Conservation (phyloP, 345 rosid species). For the Citrus unshiu region DNA sequence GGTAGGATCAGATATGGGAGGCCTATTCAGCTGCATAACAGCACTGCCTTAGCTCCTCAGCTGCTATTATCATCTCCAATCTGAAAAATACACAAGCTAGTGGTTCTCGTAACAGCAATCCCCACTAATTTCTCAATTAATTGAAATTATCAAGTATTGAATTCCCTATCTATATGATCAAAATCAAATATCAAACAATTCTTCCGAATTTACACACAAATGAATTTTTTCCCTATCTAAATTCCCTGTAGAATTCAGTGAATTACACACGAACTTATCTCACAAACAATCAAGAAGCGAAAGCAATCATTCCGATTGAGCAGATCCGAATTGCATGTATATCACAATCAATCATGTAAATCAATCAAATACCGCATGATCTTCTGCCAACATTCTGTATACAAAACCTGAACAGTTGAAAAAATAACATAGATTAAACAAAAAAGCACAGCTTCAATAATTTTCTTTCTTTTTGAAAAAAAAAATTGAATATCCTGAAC, state of each 20-base stretch:
- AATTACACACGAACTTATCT: neutral
- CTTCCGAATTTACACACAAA: conserved; percentile 7
- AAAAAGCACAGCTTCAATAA: neutral
- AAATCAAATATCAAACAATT: conserved; percentile 13
- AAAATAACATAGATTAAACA: neutral
- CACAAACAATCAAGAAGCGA: neutral
- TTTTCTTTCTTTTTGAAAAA: no score
- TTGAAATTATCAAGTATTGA: neutral
- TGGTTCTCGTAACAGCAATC: conserved; percentile 8
- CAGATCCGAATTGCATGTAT: conserved; percentile 17
- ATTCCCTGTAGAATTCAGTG: neutral
- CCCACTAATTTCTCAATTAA: neutral
- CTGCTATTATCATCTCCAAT: conserved; percentile 14
- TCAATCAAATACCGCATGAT: conserved; percentile 11
- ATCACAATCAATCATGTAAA: conserved; percentile 13
- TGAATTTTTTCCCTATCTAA: neutral
- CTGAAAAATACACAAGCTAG: neutral
- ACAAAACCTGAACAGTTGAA: conserved; percentile 14
- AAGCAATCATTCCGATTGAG: neutral
- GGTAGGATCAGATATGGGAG: conserved; percentile 8
- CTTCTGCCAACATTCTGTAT: conserved; percentile 9
- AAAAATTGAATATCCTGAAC: neutral
- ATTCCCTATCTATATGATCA: neutral
- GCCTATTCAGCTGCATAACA: conserved; percentile 13
- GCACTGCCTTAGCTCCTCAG: conserved; percentile 10